phyloP scores from a whole-genome alignment of 495 filamentous ascomycete species.

The Penicillium coffeae region DNA sequence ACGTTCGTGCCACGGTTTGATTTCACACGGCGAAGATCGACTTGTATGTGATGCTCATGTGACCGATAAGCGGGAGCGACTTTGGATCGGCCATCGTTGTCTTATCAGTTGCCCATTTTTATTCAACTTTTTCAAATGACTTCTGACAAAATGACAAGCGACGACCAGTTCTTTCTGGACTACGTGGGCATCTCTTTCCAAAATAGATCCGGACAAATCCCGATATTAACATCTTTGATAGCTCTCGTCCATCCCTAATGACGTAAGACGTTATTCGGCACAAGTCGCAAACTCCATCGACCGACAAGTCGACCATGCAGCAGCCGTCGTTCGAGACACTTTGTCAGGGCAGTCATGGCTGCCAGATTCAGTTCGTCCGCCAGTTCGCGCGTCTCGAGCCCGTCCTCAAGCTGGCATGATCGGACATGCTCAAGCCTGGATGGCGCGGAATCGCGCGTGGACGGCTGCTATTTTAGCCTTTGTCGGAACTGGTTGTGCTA shows the following conservation, averaged over 20 bases:
- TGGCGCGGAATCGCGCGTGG: constrained; percentile 63
- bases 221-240: constrained; percentile 22
- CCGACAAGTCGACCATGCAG: constrained; percentile 65
- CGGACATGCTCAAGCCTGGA: constrained; percentile 56
- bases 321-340: constrained; percentile 57
- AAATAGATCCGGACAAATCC: neutral
- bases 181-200: constrained; percentile 29
- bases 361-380: constrained; percentile 60
- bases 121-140: constrained; percentile 7
- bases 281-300: constrained; percentile 75
- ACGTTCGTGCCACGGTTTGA: too few relatives aligned
- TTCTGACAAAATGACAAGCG: constrained; percentile 43
- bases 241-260: constrained; percentile 69
- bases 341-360: constrained; percentile 65
- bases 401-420: constrained; percentile 35
- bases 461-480: constrained; percentile 65
- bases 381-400: constrained; percentile 44
- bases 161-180: constrained; percentile 50
- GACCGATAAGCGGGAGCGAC: constrained; percentile 8
- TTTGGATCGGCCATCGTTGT: constrained; percentile 14
- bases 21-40: too few relatives aligned
- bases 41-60: too few relatives aligned
- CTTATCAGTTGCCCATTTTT: constrained; percentile 17
- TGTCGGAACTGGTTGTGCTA: constrained; percentile 62
- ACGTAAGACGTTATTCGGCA: constrained; percentile 61